Percentiles rank a stretch among this genome's conserved stretches.
Evolutionary conservation across 352 stramenopile genomes (phyloP).

Genomic region (Pythium sp.): DNA sequence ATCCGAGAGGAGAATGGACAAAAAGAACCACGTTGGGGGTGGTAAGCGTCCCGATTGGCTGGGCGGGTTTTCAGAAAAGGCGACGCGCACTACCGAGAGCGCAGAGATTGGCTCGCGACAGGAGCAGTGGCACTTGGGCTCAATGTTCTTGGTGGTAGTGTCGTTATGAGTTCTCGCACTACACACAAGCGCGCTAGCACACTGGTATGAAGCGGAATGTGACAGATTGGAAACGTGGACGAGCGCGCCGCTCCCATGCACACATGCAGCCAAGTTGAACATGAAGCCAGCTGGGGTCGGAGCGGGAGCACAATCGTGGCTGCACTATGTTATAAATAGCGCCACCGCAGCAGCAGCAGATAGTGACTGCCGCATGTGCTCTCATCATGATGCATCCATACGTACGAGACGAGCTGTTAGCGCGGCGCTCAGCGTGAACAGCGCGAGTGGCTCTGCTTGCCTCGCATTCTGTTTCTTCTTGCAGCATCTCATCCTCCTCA

Average conservation of each 20-base stretch:
- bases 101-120: neutral
- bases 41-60: conserved; percentile 3
- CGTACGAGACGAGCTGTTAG: neutral
- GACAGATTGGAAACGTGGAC: too few relatives aligned
- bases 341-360: neutral
- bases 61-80: neutral
- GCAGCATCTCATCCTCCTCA: conserved; percentile 13
- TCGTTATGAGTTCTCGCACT: too few relatives aligned
- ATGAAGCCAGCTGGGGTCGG: conserved; percentile 2
- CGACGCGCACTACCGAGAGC: neutral
- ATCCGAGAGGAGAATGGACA: neutral
- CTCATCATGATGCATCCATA: neutral
- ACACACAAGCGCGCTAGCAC: too few relatives aligned
- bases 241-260: neutral
- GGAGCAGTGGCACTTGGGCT: neutral
- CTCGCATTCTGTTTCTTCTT: neutral
- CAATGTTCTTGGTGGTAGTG: too few relatives aligned
- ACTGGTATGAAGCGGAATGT: too few relatives aligned
- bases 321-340: conserved; percentile 7
- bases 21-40: neutral
- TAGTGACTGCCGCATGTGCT: neutral
- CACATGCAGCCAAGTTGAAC: neutral
- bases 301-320: neutral
- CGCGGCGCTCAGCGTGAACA: neutral
- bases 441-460: neutral